Conservation (phyloP, 2,329 filamentous ascomycete species). For the Phialocephala sp. region DNA sequence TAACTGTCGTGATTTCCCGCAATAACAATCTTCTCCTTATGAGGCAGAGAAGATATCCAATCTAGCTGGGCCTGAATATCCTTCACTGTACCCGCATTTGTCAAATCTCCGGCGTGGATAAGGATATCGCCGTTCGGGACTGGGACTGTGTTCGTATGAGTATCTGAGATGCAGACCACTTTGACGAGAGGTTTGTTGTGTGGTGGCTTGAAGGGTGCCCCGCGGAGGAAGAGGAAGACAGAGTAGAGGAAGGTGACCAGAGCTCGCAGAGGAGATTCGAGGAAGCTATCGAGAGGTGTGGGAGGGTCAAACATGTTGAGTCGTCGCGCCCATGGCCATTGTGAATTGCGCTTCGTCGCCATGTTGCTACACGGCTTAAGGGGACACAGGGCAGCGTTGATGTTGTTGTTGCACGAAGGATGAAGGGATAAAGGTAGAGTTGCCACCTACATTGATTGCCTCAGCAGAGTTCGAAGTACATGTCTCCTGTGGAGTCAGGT, state of each 20-base stretch:
- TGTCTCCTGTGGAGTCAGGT: neutral
- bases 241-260: constrained; percentile 67
- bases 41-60: constrained; percentile 78
- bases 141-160: constrained; percentile 69
- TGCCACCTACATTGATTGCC: constrained; percentile 1
- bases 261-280: constrained; percentile 71
- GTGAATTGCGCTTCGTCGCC: constrained; percentile 25
- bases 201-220: constrained; percentile 64
- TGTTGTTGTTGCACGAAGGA: neutral
- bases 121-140: constrained; percentile 82
- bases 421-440: neutral
- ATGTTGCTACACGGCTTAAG: constrained; percentile 12
- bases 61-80: constrained; percentile 85
- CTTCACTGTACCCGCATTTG: constrained; percentile 70
- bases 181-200: constrained; percentile 64
- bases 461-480: constrained; percentile 16
- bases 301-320: constrained; percentile 40
- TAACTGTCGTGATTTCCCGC: constrained; percentile 90
- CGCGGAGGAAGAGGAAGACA: constrained; percentile 70
- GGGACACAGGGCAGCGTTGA: neutral
- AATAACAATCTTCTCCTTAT: constrained; percentile 81
- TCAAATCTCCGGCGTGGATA: constrained; percentile 88
- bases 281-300: constrained; percentile 63
- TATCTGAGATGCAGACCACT: constrained; percentile 90
- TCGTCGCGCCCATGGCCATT: constrained; percentile 41